Percentiles rank a stretch among this genome's conserved stretches.
phyloP scores from a whole-genome alignment of 2,329 filamentous ascomycete genomes.

The Ramularia collo-cygni region DNA sequence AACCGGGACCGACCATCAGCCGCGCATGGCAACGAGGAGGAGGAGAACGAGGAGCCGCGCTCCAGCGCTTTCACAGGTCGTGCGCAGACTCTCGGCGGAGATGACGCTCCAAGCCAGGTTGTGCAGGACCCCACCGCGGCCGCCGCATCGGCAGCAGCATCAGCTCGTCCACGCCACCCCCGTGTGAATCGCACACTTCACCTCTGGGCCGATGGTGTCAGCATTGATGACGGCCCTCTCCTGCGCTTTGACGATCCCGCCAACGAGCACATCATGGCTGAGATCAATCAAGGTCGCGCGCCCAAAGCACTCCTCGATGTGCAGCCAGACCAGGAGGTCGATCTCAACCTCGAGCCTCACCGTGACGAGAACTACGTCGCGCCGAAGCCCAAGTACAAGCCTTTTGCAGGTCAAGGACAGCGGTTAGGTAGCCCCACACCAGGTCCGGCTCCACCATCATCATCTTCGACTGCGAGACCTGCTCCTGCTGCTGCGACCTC shows the following conservation, averaged over 20 bases:
- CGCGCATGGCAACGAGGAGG: constrained; percentile 44
- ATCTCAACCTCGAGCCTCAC: constrained; percentile 68
- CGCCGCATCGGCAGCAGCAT: constrained; percentile 29
- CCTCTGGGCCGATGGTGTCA: constrained; percentile 79
- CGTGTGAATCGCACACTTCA: constrained; percentile 65
- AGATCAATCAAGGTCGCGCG: constrained; percentile 71
- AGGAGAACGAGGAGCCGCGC: constrained; percentile 24
- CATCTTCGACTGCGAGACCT: constrained; percentile 31
- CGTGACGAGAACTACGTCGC: constrained; percentile 67
- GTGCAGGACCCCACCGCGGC: constrained; percentile 54
- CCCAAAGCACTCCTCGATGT: constrained; percentile 75
- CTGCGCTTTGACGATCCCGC: constrained; percentile 71
- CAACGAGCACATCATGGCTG: constrained; percentile 63
- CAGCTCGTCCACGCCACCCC: constrained; percentile 31
- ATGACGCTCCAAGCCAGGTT: constrained; percentile 62
- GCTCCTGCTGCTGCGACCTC: constrained; percentile 29
- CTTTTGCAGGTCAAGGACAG: constrained; percentile 65
- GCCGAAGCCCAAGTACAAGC: constrained; percentile 68
- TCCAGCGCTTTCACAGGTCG: constrained; percentile 55
- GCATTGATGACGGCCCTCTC: constrained; percentile 72
- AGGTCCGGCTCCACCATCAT: constrained; percentile 41
- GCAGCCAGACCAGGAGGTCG: constrained; percentile 64
- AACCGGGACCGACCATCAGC: constrained; percentile 53
- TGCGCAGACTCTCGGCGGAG: constrained; percentile 71
- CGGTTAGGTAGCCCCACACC: constrained; percentile 73